Conservation (phyloP, 2,329 filamentous ascomycete genomes). For the Cryphonectria japonica region DNA sequence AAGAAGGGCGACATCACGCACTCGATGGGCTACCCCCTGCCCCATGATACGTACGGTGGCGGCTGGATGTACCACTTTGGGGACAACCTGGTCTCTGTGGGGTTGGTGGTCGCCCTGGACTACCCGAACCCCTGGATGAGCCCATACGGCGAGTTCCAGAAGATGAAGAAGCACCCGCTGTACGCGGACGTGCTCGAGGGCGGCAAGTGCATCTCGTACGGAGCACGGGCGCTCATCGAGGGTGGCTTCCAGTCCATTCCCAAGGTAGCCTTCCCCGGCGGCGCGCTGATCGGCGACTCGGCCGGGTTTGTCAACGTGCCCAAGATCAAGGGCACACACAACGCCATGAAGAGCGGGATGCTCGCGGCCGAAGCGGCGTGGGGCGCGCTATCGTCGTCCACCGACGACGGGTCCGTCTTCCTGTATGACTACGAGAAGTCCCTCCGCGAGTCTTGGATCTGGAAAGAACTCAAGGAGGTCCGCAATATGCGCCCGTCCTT, state of each 20-base stretch:
- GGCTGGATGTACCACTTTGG: conserved; percentile 99
- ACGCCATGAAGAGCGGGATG: conserved; percentile 97
- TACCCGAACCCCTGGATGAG: conserved; percentile 97
- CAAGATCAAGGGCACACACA: conserved; percentile 98
- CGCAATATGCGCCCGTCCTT: conserved; percentile 98
- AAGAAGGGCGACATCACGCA: conserved; percentile 83
- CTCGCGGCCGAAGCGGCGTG: conserved; percentile 90
- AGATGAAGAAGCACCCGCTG: conserved; percentile 96
- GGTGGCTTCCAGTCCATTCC: conserved; percentile 98
- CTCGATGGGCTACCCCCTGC: conserved; percentile 89
- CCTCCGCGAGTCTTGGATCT: conserved; percentile 83
- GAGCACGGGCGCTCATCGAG: conserved; percentile 87
- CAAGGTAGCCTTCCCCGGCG: conserved; percentile 94
- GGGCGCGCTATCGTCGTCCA: conserved; percentile 64
- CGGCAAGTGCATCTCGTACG: conserved; percentile 97
- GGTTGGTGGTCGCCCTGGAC: conserved; percentile 90
- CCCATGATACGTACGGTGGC: conserved; percentile 89
- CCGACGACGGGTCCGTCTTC: conserved; percentile 75
- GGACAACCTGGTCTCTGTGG: conserved; percentile 91
- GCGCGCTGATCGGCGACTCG: conserved; percentile 92
- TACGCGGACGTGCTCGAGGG: conserved; percentile 88
- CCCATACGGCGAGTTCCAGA: conserved; percentile 95
- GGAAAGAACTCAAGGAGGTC: conserved; percentile 92
- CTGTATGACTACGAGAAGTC: conserved; percentile 92
- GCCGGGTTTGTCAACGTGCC: conserved; percentile 97